A percentile compares a stretch with the other conserved stretches of the same genome.
phyloP scores from a whole-genome alignment of 2,329 filamentous ascomycete genomes.

The Alternaria viburni region DNA sequence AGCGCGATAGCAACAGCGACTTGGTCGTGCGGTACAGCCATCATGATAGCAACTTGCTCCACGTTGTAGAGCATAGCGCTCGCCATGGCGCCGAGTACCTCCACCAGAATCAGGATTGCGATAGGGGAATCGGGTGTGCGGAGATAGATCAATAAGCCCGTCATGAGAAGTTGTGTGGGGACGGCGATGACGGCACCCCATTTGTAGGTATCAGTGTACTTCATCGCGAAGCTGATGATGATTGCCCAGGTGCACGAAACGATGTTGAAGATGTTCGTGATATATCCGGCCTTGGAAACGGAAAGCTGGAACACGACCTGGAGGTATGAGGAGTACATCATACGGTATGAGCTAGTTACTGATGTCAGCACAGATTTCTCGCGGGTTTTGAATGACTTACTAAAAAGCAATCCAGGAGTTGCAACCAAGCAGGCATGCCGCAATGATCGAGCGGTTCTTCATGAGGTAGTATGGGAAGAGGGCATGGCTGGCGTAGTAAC shows the following conservation, averaged over 20 bases:
- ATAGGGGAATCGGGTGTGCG: constrained; percentile 28
- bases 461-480: constrained; percentile 56
- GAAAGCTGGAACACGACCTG: constrained; percentile 43
- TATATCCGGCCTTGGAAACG: constrained; percentile 24
- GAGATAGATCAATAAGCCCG: constrained; percentile 36
- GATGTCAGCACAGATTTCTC: neutral
- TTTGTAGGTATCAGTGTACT: constrained; percentile 30
- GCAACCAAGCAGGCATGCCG: constrained; percentile 53
- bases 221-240: constrained; percentile 26
- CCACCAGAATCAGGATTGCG: constrained; percentile 35
- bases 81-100: constrained; percentile 33
- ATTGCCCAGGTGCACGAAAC: constrained; percentile 27
- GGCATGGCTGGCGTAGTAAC: constrained; percentile 44
- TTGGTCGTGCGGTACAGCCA: constrained; percentile 25
- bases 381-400: constrained; percentile 10
- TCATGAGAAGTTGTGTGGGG: constrained; percentile 33
- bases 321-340: constrained; percentile 46
- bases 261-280: constrained; percentile 31
- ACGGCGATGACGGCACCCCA: constrained; percentile 28
- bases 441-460: constrained; percentile 56
- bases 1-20: constrained; percentile 46
- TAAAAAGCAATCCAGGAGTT: constrained; percentile 31
- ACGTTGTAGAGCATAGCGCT: constrained; percentile 27
- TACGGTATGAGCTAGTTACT: constrained; percentile 32
- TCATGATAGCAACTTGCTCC: constrained; percentile 28